These are phyloP conservation scores for Viridothelium virens DNA, from an alignment of 495 filamentous ascomycete genomes.

Conservation along the genomic window DNA sequence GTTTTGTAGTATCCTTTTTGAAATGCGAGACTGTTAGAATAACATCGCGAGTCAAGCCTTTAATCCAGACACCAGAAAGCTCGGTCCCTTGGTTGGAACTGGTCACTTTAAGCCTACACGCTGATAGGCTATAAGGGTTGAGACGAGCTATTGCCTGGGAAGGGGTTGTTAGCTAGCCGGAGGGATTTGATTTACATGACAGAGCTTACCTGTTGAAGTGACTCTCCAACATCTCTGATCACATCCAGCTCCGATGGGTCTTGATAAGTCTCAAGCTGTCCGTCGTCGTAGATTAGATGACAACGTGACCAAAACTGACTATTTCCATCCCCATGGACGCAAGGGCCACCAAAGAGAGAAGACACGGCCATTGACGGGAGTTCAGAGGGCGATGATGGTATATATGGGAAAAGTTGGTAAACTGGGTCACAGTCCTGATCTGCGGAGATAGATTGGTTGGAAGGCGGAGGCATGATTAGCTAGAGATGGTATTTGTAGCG, in stretches of 20 bases:
- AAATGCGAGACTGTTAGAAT: constrained; percentile 5
- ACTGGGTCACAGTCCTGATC: background rate
- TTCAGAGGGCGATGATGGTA: background rate
- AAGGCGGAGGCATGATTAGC: background rate
- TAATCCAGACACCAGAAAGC: constrained; percentile 3
- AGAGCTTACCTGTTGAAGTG: background rate
- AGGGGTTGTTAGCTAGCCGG: background rate
- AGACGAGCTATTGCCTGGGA: constrained; percentile 7
- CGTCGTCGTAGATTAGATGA: background rate
- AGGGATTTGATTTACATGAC: background rate
- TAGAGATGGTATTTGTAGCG: background rate
- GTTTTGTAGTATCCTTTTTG: background rate
- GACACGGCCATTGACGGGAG: background rate
- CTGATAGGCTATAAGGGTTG: constrained; percentile 1
- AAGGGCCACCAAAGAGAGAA: background rate
- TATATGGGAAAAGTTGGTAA: background rate
- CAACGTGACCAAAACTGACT: background rate
- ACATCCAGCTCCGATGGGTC: background rate
- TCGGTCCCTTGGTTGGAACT: background rate
- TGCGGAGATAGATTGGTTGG: background rate
- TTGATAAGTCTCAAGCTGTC: background rate
- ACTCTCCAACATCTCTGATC: background rate
- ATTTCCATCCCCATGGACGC: background rate
- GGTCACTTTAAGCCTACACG: background rate
- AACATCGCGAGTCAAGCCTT: background rate